Base-by-base conservation (phyloP, 2,329 filamentous ascomycete genomes). In the Aspergillus ruber region DNA sequence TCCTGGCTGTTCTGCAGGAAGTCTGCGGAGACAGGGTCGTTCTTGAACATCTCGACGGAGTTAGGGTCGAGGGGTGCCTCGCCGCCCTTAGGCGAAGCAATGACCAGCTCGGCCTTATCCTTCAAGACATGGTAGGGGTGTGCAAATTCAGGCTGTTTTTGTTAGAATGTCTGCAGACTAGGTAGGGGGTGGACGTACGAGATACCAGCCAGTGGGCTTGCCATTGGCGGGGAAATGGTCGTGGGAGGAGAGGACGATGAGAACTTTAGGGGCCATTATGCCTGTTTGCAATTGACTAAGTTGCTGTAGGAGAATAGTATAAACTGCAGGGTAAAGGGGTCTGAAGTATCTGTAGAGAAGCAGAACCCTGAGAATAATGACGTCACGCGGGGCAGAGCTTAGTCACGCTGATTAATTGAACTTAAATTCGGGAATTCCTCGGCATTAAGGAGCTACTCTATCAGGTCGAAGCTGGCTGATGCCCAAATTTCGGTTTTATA, bases 181-280 rank as follows among this genome's bases (percentile, higher is more conserved):
- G 33, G 9, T 33, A n/a, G 20, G 20, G 47, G 33, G n/a, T 35
- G 23, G 17, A 42, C 25, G 43, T 71, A 84, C 81, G 58, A 88
- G 71, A 62, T 81, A 88, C 85, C 85, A 88, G 54, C 85, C 85
- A 0, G 84, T 87, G 8, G 77, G 76, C 46, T 70, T 66, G 52
- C 66, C 64, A 40, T 62, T 66, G 56, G 63, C 58, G 44, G 69
- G 70, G 44, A 77, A 66, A 51, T 70, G 66, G 54, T 67, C 65
- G 64, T 79, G 75, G 51, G 83, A 88, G 54, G 82, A 86, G 52
- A 88, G 79, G 49, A 89, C 80, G 65, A 88, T 70, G 70, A 89
- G 83, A 54, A 88, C 70, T 65, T 84, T 85, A 35, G 75, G 75
- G 4, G 66, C 50, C 63, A 66, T 65, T 47, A 23, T 60, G 45